Evolutionary conservation across 176 grass and related monocot genomes (phyloP).

Genomic region (Carex cristatella): DNA sequence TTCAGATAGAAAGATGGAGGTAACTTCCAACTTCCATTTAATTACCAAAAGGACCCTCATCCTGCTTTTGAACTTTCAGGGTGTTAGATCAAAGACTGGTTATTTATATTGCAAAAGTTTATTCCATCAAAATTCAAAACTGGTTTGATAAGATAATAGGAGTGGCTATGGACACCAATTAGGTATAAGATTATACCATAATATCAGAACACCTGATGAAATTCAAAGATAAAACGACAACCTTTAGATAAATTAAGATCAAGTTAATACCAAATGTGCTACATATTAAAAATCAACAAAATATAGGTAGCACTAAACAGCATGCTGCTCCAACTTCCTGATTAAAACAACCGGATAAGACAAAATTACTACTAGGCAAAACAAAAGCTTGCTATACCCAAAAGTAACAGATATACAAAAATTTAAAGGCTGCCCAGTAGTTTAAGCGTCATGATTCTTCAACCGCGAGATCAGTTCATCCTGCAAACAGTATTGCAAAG

Average conservation of each 20-base stretch:
- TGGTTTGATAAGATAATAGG: neutral
- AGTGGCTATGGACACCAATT: neutral
- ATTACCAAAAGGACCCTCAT: no score
- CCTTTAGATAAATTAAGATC: neutral
- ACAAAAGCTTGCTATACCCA: neutral
- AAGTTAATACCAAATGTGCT: conserved; percentile 3
- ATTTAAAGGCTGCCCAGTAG: neutral
- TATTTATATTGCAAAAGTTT: neutral
- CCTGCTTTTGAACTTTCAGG: no score
- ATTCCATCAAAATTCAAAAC: neutral
- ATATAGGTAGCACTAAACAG: neutral
- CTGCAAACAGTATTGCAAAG: neutral
- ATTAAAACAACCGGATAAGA: neutral
- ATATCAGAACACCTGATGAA: neutral
- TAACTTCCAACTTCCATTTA: no score
- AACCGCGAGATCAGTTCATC: conserved; percentile 20
- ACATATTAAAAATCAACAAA: neutral
- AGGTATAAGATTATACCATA: neutral
- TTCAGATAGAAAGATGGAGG: no score
- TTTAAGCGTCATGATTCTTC: neutral
- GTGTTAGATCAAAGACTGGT: no score
- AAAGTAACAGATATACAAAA: conserved; percentile 14
- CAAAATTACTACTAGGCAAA: neutral
- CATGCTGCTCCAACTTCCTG: neutral
- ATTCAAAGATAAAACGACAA: neutral